These are phyloP conservation scores for Neofusicoccum sp. DNA, from an alignment of 2,329 filamentous ascomycete species.

Conservation along the genomic window DNA sequence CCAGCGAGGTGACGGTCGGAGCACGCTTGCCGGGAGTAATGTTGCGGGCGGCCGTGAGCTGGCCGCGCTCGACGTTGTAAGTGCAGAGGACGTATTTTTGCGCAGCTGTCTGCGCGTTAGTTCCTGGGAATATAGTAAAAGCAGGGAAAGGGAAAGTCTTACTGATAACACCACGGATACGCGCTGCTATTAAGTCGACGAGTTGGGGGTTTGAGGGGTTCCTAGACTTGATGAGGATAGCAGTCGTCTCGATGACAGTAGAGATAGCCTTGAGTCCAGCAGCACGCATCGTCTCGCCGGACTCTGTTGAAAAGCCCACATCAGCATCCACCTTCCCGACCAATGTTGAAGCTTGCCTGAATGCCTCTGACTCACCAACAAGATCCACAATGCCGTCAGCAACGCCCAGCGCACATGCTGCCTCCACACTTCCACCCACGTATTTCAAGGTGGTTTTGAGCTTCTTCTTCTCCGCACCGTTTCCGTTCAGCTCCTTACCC, in stretches of 20 bases:
- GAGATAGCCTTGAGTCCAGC: slow-evolving; percentile 93
- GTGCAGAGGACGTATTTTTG: slow-evolving; percentile 94
- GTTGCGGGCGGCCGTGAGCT: slow-evolving; percentile 66
- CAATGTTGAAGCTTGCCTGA: not conserved
- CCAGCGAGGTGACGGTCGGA: slow-evolving; percentile 85
- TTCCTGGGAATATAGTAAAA: slow-evolving; percentile 21
- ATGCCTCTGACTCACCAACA: slow-evolving; percentile 68
- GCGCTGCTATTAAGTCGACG: slow-evolving; percentile 79
- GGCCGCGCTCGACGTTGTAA: slow-evolving; percentile 82
- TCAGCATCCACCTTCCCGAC: not conserved
- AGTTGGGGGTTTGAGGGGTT: slow-evolving; percentile 77
- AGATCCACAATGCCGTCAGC: slow-evolving; percentile 97
- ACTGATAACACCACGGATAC: slow-evolving; percentile 92
- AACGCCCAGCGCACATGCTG: slow-evolving; percentile 91
- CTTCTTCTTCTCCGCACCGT: slow-evolving; percentile 34
- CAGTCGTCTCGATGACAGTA: slow-evolving; percentile 85
- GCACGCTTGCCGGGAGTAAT: slow-evolving; percentile 95
- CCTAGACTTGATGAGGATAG: slow-evolving; percentile 90
- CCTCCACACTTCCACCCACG: slow-evolving; percentile 94
- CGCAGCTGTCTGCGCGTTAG: slow-evolving; percentile 58
- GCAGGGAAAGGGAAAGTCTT: slow-evolving; percentile 33
- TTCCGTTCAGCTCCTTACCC: slow-evolving; percentile 44
- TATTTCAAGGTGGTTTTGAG: slow-evolving; percentile 88
- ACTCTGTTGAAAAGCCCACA: slow-evolving; percentile 63
- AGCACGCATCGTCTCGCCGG: slow-evolving; percentile 96